Evolutionary conservation across 192 early-diverging fungal species (phyloP).

Genomic region (Rhizophagus sp.): DNA sequence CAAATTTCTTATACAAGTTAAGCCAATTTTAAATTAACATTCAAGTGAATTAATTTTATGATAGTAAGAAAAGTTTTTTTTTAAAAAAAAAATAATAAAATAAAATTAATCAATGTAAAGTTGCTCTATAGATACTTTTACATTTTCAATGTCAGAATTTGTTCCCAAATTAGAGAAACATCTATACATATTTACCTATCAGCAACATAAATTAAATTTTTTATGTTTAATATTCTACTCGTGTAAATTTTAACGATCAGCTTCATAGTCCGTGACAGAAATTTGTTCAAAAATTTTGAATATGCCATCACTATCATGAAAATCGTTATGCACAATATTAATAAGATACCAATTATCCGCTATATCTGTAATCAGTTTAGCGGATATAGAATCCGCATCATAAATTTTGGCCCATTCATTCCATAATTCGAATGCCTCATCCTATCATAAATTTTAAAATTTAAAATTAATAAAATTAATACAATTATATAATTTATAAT

Average conservation of each 20-base stretch:
- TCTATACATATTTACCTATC: background rate
- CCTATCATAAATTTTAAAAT: slow-evolving; percentile 41
- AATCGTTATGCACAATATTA: slow-evolving; percentile 96
- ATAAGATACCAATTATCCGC: slow-evolving; percentile 84
- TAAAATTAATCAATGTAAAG: background rate
- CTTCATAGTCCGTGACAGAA: background rate
- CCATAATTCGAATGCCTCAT: slow-evolving; percentile 96
- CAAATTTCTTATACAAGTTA: background rate
- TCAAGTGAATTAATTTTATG: background rate
- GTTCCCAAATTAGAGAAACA: background rate
- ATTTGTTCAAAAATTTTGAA: slow-evolving; percentile 66
- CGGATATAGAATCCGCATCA: slow-evolving; percentile 46
- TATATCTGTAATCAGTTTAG: slow-evolving; percentile 60
- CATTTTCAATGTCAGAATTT: background rate
- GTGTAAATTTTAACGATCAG: slow-evolving; percentile 7
- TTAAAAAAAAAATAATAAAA: background rate
- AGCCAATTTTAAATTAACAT: background rate
- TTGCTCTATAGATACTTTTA: background rate
- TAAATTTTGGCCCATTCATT: slow-evolving; percentile 85
- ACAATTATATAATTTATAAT: too few relatives aligned
- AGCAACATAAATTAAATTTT: background rate
- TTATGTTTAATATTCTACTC: background rate
- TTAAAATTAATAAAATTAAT: background rate
- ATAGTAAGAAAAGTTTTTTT: background rate
- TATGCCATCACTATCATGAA: slow-evolving; percentile 66